Base-by-base conservation (phyloP, 2,329 filamentous ascomycete species). In the Amauroascus verrucosus region DNA sequence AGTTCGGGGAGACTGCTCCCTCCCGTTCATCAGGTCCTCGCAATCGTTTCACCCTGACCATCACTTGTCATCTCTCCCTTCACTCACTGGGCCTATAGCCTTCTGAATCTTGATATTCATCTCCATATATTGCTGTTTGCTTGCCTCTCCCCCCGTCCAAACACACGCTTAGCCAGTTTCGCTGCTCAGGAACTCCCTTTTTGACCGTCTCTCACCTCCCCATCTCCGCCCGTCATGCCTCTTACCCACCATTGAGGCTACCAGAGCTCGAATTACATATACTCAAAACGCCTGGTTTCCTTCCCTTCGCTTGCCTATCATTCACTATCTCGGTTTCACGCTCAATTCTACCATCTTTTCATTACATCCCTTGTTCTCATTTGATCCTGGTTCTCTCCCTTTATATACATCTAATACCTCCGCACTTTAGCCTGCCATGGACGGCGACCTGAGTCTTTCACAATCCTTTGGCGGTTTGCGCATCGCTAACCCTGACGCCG, bases 401-500 rank as follows among this genome's bases (percentile, higher is more conserved):
- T 32, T 33, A 14, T 37, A n/a, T n/a, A n/a, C 22, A 26, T 28
- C 30, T 20, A 7, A n/a, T n/a, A n/a, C n/a, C n/a, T n/a, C n/a
- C n/a, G n/a, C n/a, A n/a, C n/a, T 16, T 18, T 16, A 32, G 14
- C n/a, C 24, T 43, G 28, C 41, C 50, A 96, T 96, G 89, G 88
- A 89, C 74, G 88, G 87, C 71, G 89, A 95, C 75, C 75, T 95
- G 68, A 95, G 87, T 72, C 82, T 97, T 61, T 93, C 89, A 66
- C 86, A 90, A 74, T 88, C 88, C 65, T 79, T 97, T 65, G 93
- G 93, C 65, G 91, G 91, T 64, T 77, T 98, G 71, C 88, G 91
- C 69, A 97, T 98, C 70, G 91, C 93, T 64, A 98, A 97, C 70
- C 91, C 91, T 53, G 90, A 96, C 73, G 83, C 93, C 72, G 78